These are phyloP conservation scores for Picea sitchensis DNA, from an alignment of 75 land plant species.

Conservation along the genomic window DNA sequence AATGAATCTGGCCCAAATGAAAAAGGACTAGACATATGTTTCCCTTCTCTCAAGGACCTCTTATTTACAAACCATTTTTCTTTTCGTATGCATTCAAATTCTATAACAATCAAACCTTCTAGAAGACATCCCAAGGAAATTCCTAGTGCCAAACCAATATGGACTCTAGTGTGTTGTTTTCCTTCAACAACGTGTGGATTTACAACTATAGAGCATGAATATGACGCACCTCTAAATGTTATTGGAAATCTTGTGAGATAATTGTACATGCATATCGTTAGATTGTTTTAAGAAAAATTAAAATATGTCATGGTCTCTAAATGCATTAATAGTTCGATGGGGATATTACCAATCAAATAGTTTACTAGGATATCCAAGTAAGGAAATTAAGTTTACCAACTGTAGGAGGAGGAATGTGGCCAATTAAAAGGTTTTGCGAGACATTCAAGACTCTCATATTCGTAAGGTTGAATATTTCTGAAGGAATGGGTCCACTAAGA, in stretches of 20 bases:
- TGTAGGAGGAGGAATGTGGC: constrained; percentile 43
- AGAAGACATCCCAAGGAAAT: constrained; percentile 9
- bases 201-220: too few species aligned
- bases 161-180: constrained; percentile 10
- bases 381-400: constrained; percentile 15
- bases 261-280: too few species aligned
- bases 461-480: constrained; percentile 22
- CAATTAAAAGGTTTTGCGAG: constrained; percentile 48
- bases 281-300: too few species aligned
- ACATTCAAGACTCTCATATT: constrained; percentile 45
- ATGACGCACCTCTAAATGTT: too few species aligned
- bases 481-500: constrained; percentile 45
- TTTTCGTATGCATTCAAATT: constrained; percentile 4
- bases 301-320: constrained; percentile 29
- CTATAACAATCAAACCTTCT: not conserved
- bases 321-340: constrained; percentile 15
- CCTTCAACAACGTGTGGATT: not conserved
- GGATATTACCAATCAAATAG: constrained; percentile 63
- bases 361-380: constrained; percentile 58
- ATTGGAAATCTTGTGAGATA: too few species aligned
- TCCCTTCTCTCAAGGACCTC: constrained; percentile 34
- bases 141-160: constrained; percentile 40
- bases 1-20: constrained; percentile 18
- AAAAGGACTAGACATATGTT: constrained; percentile 44
- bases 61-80: constrained; percentile 32